Evolutionary conservation across 352 stramenopile species (phyloP), one percentile per base, ranked within the genome.

Genomic region (Globisporangium parvum): DNA sequence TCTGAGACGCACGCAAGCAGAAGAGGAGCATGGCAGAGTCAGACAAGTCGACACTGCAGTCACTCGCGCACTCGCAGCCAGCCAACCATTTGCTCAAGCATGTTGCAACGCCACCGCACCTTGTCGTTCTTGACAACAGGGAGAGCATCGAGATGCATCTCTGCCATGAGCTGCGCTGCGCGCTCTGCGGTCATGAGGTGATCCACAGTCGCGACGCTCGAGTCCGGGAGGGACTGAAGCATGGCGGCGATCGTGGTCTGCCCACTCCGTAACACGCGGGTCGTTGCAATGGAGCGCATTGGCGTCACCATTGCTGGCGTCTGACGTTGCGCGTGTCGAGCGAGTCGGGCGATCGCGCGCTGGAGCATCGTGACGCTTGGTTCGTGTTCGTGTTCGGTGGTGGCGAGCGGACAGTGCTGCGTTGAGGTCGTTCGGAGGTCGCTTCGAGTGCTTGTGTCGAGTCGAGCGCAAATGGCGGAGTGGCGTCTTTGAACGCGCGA

Each of bases 61-160:
- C 26, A 33, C 8, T 12, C 21, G 55, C 2, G 9, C 12, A 14
- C 8, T 9, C 5, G 37, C 10, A 39, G 24, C 21, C 33, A 28
- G 4, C 20, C 15, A 48, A 9, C 41, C 4, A 40, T n/a, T n/a
- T n/a, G n/a, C n/a, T 42, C 20, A 50, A 20, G n/a, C 23, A 49
- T 0, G 26, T 26, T 23, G 37, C 20, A 47, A 5, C 24, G 3
- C 24, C 3, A 17, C 6, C 54, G 17, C 50, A 74, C 69, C 40
- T 62, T 65, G 26, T 70, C 58, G 50, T 75, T 45, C 57, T 73
- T 73, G 28, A 69, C 66, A 11, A 78, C 58, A 8, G 69, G 59
- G 15, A 78, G 33, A 6, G 69, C 69, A 23, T 69, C 60, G 10
- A 78, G 42, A 47, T 78, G 69, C 28, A 46, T 53, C 55, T 75